Conservation (phyloP, 2,329 filamentous ascomycete genomes). For the Malbranchea cinnamomea region DNA sequence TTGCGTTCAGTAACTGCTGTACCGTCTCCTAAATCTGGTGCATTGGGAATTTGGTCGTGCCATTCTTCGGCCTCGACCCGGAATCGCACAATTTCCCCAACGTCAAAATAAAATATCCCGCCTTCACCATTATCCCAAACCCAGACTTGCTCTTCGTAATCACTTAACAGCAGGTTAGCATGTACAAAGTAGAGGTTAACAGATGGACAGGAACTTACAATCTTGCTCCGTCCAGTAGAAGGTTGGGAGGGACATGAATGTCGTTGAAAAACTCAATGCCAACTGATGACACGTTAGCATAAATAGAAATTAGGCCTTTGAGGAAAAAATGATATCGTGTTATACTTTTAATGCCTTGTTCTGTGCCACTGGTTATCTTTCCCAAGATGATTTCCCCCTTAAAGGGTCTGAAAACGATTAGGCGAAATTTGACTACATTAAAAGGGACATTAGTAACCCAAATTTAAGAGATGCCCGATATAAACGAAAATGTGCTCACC, state of each 20-base stretch:
- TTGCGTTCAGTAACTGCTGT: slow-evolving; percentile 41
- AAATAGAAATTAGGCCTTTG: background rate
- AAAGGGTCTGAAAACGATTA: slow-evolving; percentile 90
- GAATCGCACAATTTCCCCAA: slow-evolving; percentile 75
- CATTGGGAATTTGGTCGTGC: slow-evolving; percentile 70
- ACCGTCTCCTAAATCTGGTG: slow-evolving; percentile 49
- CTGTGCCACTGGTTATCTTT: slow-evolving; percentile 60
- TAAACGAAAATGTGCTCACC: slow-evolving; percentile 37
- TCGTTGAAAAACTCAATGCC: slow-evolving; percentile 89
- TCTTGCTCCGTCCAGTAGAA: slow-evolving; percentile 58
- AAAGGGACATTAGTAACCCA: slow-evolving; percentile 3
- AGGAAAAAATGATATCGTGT: slow-evolving; percentile 1
- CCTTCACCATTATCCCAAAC: slow-evolving; percentile 64
- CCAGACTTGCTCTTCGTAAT: slow-evolving; percentile 64
- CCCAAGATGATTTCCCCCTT: slow-evolving; percentile 84
- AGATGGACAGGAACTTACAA: slow-evolving; percentile 42
- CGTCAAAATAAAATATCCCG: slow-evolving; percentile 70
- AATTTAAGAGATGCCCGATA: background rate
- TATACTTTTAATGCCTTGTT: slow-evolving; percentile 56
- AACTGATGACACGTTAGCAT: slow-evolving; percentile 33
- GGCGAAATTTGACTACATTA: slow-evolving; percentile 65
- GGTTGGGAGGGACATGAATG: slow-evolving; percentile 61
- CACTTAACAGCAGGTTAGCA: slow-evolving; percentile 30
- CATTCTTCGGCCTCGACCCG: slow-evolving; percentile 77
- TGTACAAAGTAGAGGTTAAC: background rate